phyloP scores from a whole-genome alignment of 2,329 filamentous ascomycete genomes.

The Cylindrodendrum hubeiense region DNA sequence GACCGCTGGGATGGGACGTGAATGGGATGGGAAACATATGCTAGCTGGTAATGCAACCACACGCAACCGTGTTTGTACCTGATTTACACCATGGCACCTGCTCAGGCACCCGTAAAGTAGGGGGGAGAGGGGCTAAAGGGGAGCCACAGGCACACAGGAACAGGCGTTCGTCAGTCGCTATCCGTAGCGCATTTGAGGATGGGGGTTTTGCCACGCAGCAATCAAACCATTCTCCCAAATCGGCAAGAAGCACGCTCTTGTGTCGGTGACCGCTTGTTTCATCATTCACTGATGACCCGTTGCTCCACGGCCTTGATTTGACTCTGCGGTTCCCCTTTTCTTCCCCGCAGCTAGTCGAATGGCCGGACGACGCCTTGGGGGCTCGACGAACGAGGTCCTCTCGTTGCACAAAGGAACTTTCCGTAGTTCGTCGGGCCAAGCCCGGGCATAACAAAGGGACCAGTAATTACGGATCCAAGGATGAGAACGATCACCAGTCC shows the following conservation, averaged over 20 bases:
- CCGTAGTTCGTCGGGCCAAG: conserved; percentile 18
- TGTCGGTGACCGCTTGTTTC: conserved; percentile 35
- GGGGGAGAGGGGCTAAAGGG: neutral
- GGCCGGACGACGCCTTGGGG: neutral
- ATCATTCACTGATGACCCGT: conserved; percentile 23
- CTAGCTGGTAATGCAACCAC: conserved; percentile 19
- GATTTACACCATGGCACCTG: conserved; percentile 13
- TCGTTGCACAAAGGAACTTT: conserved; percentile 10
- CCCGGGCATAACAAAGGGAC: conserved; percentile 15
- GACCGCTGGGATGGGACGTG: conserved; percentile 18
- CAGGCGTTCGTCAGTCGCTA: conserved; percentile 4
- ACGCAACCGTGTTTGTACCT: conserved; percentile 20
- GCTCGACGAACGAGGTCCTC: conserved; percentile 8
- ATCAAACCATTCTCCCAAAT: conserved; percentile 32
- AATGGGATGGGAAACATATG: conserved; percentile 22
- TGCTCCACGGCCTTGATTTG: conserved; percentile 19
- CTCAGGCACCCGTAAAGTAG: conserved; percentile 23
- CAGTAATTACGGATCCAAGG: neutral
- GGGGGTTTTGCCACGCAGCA: conserved; percentile 36
- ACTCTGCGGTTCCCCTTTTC: conserved; percentile 1
- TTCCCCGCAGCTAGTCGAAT: conserved; percentile 7
- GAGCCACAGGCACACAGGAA: conserved; percentile 19
- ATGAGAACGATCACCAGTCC: conserved; percentile 15
- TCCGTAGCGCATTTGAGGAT: neutral
- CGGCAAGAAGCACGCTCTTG: conserved; percentile 34